Conservation (phyloP, 192 early-diverging fungal genomes). For the Linnemannia schmuckeri region DNA sequence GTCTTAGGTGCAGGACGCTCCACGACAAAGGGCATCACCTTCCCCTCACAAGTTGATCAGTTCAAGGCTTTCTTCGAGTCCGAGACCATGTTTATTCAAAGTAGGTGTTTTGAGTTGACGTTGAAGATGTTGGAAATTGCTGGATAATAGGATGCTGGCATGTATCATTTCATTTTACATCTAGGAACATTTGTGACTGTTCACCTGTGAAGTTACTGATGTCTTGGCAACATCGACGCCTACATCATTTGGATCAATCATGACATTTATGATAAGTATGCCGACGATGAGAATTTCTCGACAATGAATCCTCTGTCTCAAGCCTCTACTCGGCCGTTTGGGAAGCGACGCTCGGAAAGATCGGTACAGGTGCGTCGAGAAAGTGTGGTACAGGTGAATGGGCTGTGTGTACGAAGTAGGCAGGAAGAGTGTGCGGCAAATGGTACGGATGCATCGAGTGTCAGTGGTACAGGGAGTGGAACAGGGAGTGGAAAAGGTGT, state of each 20-base stretch:
- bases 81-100: slow-evolving; percentile 20
- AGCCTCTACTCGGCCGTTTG: too few species aligned
- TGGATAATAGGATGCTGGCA: background rate
- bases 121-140: background rate
- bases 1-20: slow-evolving; percentile 14
- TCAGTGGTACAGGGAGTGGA: too few species aligned
- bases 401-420: too few species aligned
- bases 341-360: too few species aligned
- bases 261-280: background rate
- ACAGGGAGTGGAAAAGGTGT: too few species aligned
- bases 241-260: slow-evolving; percentile 4
- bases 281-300: background rate
- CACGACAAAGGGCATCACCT: slow-evolving; percentile 11
- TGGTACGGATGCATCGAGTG: too few species aligned
- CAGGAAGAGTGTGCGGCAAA: too few species aligned
- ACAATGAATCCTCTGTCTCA: background rate
- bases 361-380: too few species aligned
- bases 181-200: slow-evolving; percentile 15
- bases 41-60: slow-evolving; percentile 8
- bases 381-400: too few species aligned
- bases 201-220: slow-evolving; percentile 13
- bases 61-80: slow-evolving; percentile 19
- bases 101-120: slow-evolving; percentile 1
- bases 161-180: background rate
- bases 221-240: slow-evolving; percentile 6